Evolutionary conservation across 352 stramenopile species (phyloP), one percentile per base, ranked within the genome.

Genomic region (Paralagenidium karlingii): DNA sequence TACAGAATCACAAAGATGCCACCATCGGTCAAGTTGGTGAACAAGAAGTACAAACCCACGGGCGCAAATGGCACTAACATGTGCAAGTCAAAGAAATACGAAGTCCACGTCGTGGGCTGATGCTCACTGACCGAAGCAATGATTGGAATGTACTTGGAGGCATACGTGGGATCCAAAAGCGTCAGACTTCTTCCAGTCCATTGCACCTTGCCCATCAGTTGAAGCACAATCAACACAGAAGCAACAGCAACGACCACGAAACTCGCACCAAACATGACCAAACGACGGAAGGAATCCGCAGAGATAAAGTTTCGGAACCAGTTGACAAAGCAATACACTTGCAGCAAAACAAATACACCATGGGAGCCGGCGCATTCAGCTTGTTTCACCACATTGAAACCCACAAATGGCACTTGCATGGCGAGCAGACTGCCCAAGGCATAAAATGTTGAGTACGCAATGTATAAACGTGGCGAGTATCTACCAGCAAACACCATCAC

Each of bases 391-490:
- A 96, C 93, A 40, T 96, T 96, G 58, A 95, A 96, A 41, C 96
- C 95, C 8, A 99, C 95, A 24, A 99, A 97, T 0, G 96, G 96
- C 47, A 99, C 82, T 53, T 96, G 89, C 60, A 98, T 98, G 9
- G 96, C 96, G 45, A 98, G 73, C 18, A 96, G 49, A 21, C 89
- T 98, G 28, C 95, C 96, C 24, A 99, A 67, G 26, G 84, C 54
- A 60, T 98, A 99, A 67, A 99, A 99, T 26, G 77, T 84, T 32
- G 77, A 96, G 68, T 99, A 99, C 7, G 95, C 86, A 38, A 88
- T 82, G 76, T 99, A 96, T 7, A 99, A 53, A 20, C 93, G 83
- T 30, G 71, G 77, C n/a, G 86, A 91, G 58, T 96, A 95, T 29
- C 93, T 71, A 19, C 93, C 92, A 8, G 93, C 59, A 25, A 98